phyloP scores from a whole-genome alignment of 2,329 filamentous ascomycete species.

The Alternaria ventricosa region DNA sequence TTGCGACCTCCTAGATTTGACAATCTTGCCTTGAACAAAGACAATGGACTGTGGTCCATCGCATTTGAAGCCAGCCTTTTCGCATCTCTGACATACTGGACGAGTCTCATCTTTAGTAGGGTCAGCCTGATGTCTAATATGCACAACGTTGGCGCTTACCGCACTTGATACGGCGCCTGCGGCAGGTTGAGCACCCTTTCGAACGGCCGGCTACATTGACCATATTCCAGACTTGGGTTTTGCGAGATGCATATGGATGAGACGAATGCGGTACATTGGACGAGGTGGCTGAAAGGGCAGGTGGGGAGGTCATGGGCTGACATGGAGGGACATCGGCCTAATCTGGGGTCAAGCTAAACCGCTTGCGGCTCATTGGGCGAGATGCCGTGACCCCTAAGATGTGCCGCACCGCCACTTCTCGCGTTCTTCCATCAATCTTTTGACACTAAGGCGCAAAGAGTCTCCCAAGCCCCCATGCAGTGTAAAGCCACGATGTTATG shows the following conservation, averaged over 20 bases:
- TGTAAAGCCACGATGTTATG: not conserved
- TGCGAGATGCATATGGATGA: not conserved
- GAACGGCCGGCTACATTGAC: conserved; percentile 43
- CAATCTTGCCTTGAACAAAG: conserved; percentile 36
- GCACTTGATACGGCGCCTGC: conserved; percentile 39
- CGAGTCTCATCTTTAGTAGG: conserved; percentile 31
- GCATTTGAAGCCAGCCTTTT: conserved; percentile 30
- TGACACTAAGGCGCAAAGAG: not conserved
- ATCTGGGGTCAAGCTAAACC: conserved; percentile 22
- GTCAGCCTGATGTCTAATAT: conserved; percentile 4
- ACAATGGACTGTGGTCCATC: conserved; percentile 30
- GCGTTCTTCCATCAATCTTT: not conserved
- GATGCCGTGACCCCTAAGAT: not conserved
- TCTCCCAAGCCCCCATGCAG: not conserved
- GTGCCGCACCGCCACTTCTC: not conserved
- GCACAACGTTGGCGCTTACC: conserved; percentile 25
- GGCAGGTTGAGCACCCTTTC: conserved; percentile 42
- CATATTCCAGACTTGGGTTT: conserved; percentile 20
- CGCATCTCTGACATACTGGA: conserved; percentile 35
- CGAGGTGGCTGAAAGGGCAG: conserved; percentile 2
- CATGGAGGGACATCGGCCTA: not conserved
- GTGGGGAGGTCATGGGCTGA: not conserved
- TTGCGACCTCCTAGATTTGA: conserved; percentile 31
- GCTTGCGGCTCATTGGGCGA: conserved; percentile 36
- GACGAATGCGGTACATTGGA: conserved; percentile 1